Evolutionary conservation across 2,329 filamentous ascomycete genomes (phyloP), one percentile per base, ranked within the genome.

Genomic region (Huntiella omanensis): DNA sequence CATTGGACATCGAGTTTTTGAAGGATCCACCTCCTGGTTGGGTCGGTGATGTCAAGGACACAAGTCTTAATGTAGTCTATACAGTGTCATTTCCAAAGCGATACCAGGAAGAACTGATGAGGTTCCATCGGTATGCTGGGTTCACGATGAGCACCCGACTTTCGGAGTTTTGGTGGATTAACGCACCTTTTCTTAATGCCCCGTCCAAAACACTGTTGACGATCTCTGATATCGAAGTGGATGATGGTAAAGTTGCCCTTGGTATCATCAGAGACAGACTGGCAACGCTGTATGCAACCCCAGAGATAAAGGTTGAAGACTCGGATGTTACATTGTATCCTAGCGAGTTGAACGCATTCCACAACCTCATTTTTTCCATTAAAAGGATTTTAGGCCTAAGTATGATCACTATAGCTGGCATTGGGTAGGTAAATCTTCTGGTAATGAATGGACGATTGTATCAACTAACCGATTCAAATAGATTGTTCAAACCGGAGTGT

Each of bases 291-390:
- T 46, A 46, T 33, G n/a, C 16, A 12, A 46, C 34, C 10, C n/a
- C 19, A 5, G 16, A 16, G 5, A 33, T 41, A 11, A 39, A 12
- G n/a, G 42, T 42, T 36, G 39, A 47, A 36, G 45, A 47, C 35
- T 47, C 45, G 3, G 69, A 75, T 49, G 63, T 76, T 1, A 72
- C 63, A 43, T 57, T 76, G 15, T 74, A 68, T 53, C 63, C 65
- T 4, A 68, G 67, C 0, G 71, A 71, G 19, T 75, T 75, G 71
- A 64, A 64, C 0, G 62, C 65, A 19, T 64, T 76, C 8, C 69
- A 64, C 46, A 57, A 62, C 22, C 50, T 62, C 16, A 5, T 17
- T 11, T 16, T 36, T 16, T 15, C 28, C 2, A 16, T 47, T 15
- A 15, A 39, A 4, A 36, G 12, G 33, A 28, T 47, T 12, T 36